phyloP scores from a whole-genome alignment of 106 monocot genomes.

The Dioscorea zingiberensis region DNA sequence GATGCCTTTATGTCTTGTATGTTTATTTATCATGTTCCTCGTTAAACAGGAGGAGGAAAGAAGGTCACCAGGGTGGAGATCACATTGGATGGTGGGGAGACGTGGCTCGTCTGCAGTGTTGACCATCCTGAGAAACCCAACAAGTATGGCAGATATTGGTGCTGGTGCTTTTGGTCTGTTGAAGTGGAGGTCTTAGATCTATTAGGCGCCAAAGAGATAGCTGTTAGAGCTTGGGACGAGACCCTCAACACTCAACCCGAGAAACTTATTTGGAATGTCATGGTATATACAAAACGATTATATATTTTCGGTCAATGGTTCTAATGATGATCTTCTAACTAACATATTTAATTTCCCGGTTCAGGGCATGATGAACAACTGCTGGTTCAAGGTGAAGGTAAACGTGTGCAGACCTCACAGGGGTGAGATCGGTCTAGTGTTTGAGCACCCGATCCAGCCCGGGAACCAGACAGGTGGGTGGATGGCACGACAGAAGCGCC shows the following conservation, averaged over 20 bases:
- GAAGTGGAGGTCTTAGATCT: conserved; percentile 60
- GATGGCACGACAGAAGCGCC: conserved; percentile 72
- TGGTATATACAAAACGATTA: too few relatives aligned
- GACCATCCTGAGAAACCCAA: conserved; percentile 78
- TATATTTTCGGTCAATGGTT: too few relatives aligned
- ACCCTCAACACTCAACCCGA: conserved; percentile 90
- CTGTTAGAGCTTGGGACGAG: conserved; percentile 93
- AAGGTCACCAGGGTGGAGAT: conserved; percentile 96
- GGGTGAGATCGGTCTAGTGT: conserved; percentile 69
- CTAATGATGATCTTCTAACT: too few relatives aligned
- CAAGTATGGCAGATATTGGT: conserved; percentile 98
- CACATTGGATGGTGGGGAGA: conserved; percentile 89
- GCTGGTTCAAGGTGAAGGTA: conserved; percentile 82
- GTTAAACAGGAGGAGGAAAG: conserved; percentile 62
- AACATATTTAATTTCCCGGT: not conserved
- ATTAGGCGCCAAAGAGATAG: conserved; percentile 66
- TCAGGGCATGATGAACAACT: conserved; percentile 99
- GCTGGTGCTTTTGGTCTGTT: conserved; percentile 98
- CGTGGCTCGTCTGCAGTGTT: conserved; percentile 59
- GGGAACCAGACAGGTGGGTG: conserved; percentile 81
- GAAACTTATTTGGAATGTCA: conserved; percentile 95
- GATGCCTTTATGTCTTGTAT: too few relatives aligned
- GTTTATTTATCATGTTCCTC: too few relatives aligned
- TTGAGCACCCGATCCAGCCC: conserved; percentile 92
- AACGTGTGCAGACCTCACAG: conserved; percentile 44